These are phyloP conservation scores for Calonectria montana DNA, from an alignment of 2,329 filamentous ascomycete genomes.

Conservation along the genomic window DNA sequence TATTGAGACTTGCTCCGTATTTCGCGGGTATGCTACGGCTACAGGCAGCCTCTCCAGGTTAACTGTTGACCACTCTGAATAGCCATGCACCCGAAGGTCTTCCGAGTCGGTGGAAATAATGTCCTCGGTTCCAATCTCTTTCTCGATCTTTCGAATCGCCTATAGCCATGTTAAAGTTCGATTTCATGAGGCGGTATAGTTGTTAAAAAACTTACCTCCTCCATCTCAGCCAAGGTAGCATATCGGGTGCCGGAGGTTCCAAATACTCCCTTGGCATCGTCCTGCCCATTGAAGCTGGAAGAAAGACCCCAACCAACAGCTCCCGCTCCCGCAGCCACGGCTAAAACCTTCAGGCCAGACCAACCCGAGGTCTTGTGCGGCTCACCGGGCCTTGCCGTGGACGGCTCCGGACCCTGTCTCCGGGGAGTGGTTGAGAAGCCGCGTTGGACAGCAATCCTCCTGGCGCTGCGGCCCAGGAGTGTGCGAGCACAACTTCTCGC, in stretches of 20 bases:
- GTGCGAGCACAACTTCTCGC: constrained; percentile 29
- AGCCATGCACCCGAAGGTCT: constrained; percentile 71
- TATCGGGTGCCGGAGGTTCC: constrained; percentile 47
- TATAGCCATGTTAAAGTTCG: constrained; percentile 40
- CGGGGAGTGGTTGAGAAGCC: constrained; percentile 27
- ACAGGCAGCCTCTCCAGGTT: constrained; percentile 72
- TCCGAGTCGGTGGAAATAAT: constrained; percentile 73
- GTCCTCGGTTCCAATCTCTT: constrained; percentile 60
- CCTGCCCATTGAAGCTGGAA: constrained; percentile 40
- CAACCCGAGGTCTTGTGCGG: constrained; percentile 32
- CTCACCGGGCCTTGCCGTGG: constrained; percentile 10
- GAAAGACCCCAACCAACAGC: constrained; percentile 55
- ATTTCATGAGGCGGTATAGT: not conserved
- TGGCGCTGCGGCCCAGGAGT: constrained; percentile 31
- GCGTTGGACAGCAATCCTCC: constrained; percentile 23
- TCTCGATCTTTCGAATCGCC: constrained; percentile 67
- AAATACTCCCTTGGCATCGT: constrained; percentile 23
- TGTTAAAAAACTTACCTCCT: constrained; percentile 46
- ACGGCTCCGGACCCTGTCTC: constrained; percentile 19
- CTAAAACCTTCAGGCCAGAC: constrained; percentile 49
- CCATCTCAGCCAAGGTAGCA: constrained; percentile 57
- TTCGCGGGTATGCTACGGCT: constrained; percentile 72
- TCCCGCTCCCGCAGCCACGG: constrained; percentile 53
- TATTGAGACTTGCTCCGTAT: constrained; percentile 68
- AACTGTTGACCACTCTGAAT: constrained; percentile 74